A percentile compares a stretch with the other conserved stretches of the same genome.
Evolutionary conservation across 2,329 filamentous ascomycete genomes (phyloP).

Genomic region (Arachnomyces sp.): DNA sequence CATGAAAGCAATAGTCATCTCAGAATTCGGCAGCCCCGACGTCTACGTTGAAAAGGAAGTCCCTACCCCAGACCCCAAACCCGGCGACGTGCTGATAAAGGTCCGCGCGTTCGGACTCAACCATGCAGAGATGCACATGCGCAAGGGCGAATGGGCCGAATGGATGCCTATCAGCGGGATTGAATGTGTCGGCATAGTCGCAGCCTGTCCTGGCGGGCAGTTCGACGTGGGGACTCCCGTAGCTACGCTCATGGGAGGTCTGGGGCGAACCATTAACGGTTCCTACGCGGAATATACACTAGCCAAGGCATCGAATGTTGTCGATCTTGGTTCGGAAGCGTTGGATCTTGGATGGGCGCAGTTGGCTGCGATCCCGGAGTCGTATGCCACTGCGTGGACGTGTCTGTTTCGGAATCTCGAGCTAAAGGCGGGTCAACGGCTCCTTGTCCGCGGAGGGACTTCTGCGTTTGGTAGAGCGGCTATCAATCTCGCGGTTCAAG

Average conservation of each 20-base stretch:
- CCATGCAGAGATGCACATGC: conserved; percentile 40
- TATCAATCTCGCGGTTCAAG: conserved; percentile 28
- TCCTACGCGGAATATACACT: conserved; percentile 34
- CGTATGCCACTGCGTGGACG: conserved; percentile 33
- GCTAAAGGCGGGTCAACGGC: conserved; percentile 23
- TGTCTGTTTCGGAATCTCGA: conserved; percentile 32
- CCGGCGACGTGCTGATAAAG: conserved; percentile 34
- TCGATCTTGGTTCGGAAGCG: conserved; percentile 14
- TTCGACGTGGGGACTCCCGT: conserved; percentile 27
- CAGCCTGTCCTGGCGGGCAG: conserved; percentile 26
- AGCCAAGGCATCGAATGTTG: conserved; percentile 27
- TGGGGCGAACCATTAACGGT: conserved; percentile 32
- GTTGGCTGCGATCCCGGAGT: conserved; percentile 35
- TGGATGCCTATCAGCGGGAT: conserved; percentile 19
- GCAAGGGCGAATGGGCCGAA: conserved; percentile 28
- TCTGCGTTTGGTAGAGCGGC: conserved; percentile 36
- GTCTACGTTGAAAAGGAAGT: conserved; percentile 32
- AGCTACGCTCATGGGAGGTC: conserved; percentile 35
- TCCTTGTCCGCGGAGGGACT: conserved; percentile 36
- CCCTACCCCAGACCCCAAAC: conserved; percentile 31
- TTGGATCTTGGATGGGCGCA: conserved; percentile 29
- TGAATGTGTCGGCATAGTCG: conserved; percentile 36
- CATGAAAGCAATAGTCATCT: conserved; percentile 40
- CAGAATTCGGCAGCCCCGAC: conserved; percentile 30
- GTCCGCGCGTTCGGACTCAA: conserved; percentile 42